Base-by-base conservation (phyloP, 2,329 filamentous ascomycete genomes). In the Pseudogymnoascus sp. region DNA sequence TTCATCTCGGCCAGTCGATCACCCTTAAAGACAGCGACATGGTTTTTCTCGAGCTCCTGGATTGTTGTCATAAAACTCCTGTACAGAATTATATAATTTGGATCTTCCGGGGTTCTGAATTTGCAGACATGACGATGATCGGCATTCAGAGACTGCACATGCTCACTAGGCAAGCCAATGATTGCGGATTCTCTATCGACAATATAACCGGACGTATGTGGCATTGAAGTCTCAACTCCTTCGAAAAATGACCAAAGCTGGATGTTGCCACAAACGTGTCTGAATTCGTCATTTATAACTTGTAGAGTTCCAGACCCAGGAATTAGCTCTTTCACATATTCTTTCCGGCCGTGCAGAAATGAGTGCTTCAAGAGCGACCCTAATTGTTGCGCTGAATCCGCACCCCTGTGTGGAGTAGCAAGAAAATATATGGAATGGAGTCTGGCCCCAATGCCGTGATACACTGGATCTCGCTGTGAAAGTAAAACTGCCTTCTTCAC, bases 81-180 rank as follows among this genome's bases (percentile, higher is more conserved):
- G 26, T 29, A 29, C 26, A 29, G 26, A 12, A 63, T 64, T 2
- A 66, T 52, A 38, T 72, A 74, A 61, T 72, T 73, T 14, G 62
- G 45, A 55, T 72, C 69, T 0, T 35, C 16, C 7, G 67, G 61
- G 0, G 62, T 61, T 3, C 68, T 63, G 49, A 72, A 74, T 41
- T 73, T 74, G 68, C 71, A 73, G 6, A 74, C 70, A 6, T 63
- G 66, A 3, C 69, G 65, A 61, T 74, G 73, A 59, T 72, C 69
- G 2, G 72, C 71, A 35, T 67, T 65, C 49, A 73, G 64, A 2
- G 67, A 67, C 14, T 67, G 61, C 3, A 35, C 11, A 12, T 35
- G 33, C 33, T 35, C 33, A 2, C 1, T 35, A 11, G 33, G 33
- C 6, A 35, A 35, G 8, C 33, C n/a, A 29, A 29, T 6, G 6